Conservation (phyloP, 73 alveolate genomes). For the Paramecium octaurelia region DNA sequence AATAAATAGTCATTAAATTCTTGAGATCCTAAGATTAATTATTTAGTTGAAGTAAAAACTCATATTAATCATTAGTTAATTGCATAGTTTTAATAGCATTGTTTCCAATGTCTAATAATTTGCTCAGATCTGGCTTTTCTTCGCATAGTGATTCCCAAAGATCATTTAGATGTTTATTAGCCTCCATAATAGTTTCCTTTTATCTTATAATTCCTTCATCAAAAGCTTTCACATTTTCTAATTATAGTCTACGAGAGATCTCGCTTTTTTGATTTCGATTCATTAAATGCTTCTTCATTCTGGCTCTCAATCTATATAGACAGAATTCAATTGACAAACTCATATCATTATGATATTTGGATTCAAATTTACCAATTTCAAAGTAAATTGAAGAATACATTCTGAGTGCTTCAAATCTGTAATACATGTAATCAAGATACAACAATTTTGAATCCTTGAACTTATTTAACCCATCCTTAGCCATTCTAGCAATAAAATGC, state of each 20-base stretch:
- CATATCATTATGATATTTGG: constrained; percentile 46
- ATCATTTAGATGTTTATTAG: neutral
- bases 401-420: constrained; percentile 56
- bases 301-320: constrained; percentile 40
- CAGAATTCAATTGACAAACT: constrained; percentile 51
- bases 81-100: neutral
- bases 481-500: constrained; percentile 58
- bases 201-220: constrained; percentile 47
- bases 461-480: constrained; percentile 50
- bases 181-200: constrained; percentile 30
- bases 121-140: constrained; percentile 52
- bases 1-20: constrained; percentile 49
- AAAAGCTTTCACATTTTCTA: constrained; percentile 46
- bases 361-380: constrained; percentile 16
- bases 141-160: constrained; percentile 48
- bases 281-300: neutral
- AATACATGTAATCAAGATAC: constrained; percentile 48
- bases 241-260: constrained; percentile 1
- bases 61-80: constrained; percentile 40
- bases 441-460: constrained; percentile 51
- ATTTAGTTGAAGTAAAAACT: neutral
- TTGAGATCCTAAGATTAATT: constrained; percentile 40
- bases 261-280: constrained; percentile 51
- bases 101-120: constrained; percentile 44
- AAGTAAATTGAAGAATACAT: constrained; percentile 32